Evolutionary conservation across 257 asterid genomes (phyloP).

Genomic region (Fraxinus quadrangulata): DNA sequence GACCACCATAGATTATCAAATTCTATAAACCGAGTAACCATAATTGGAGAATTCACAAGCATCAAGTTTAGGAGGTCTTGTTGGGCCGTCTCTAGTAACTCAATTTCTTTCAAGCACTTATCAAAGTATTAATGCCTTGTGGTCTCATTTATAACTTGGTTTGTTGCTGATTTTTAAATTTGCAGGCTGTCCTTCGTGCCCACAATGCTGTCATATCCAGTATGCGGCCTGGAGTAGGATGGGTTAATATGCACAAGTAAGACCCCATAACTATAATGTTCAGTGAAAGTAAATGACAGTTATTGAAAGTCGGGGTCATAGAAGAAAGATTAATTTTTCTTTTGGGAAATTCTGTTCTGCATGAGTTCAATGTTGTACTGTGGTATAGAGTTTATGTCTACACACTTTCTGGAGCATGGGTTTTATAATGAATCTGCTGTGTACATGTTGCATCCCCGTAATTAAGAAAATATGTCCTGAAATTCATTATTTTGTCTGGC

Average conservation of each 20-base stretch:
- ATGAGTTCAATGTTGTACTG: neutral
- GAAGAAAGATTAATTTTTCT: constrained; percentile 6
- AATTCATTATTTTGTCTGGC: constrained; percentile 14
- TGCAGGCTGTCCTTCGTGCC: constrained; percentile 94
- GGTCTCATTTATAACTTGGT: constrained; percentile 10
- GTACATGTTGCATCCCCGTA: neutral
- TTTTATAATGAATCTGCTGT: neutral
- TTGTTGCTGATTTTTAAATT: constrained; percentile 26
- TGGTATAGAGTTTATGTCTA: neutral
- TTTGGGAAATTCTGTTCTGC: neutral
- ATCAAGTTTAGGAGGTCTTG: constrained; percentile 18
- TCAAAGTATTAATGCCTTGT: neutral
- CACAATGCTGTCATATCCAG: constrained; percentile 92
- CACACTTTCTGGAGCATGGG: neutral
- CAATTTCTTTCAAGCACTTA: constrained; percentile 8
- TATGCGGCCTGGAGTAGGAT: constrained; percentile 86
- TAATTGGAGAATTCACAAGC: constrained; percentile 13
- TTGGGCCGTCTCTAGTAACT: constrained; percentile 22
- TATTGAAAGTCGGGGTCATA: neutral
- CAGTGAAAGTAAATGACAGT: constrained; percentile 14
- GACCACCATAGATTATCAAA: constrained; percentile 5
- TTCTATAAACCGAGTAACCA: constrained; percentile 17
- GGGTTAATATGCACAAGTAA: constrained; percentile 98
- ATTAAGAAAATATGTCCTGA: neutral
- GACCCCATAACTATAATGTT: constrained; percentile 30